These are phyloP conservation scores for Tieghemostelium lacteum DNA, from an alignment of 78 protist genomes.

Conservation along the genomic window DNA sequence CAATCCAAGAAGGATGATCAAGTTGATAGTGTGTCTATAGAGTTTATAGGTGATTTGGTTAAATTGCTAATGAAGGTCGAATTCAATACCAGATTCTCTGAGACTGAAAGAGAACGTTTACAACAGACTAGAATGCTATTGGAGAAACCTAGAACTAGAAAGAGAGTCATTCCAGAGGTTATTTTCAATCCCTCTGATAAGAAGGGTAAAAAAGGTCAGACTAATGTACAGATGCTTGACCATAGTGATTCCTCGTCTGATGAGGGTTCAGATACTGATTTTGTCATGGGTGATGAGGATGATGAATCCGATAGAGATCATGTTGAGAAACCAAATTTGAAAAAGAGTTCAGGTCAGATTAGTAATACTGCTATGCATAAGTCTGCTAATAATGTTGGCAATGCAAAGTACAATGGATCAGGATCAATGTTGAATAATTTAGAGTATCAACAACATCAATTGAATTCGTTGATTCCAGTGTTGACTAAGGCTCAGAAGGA, in stretches of 20 bases:
- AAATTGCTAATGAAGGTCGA: constrained; percentile 61
- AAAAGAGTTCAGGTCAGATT: not conserved
- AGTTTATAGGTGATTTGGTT: constrained; percentile 63
- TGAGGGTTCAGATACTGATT: constrained; percentile 46
- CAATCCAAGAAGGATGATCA: constrained; percentile 47
- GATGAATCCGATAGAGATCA: constrained; percentile 5
- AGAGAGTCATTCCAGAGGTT: constrained; percentile 66
- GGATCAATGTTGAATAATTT: not conserved
- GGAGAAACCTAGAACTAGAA: constrained; percentile 67
- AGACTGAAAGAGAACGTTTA: constrained; percentile 44
- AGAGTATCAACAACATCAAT: too few relatives aligned
- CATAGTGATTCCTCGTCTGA: constrained; percentile 29
- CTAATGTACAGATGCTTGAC: not conserved
- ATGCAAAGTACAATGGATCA: not conserved
- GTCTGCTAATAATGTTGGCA: not conserved
- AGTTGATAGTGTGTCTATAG: constrained; percentile 20
- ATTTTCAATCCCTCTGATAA: not conserved
- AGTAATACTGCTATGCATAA: too few relatives aligned
- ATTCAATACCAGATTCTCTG: constrained; percentile 42
- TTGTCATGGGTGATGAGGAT: constrained; percentile 6
- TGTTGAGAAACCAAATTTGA: not conserved
- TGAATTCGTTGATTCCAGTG: constrained; percentile 33
- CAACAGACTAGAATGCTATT: constrained; percentile 37
- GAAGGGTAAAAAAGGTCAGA: constrained; percentile 26
- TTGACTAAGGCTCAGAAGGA: constrained; percentile 68